Conservation (phyloP, 1,284 basidiomycete genomes). For the Thecaphora thlaspeos region DNA sequence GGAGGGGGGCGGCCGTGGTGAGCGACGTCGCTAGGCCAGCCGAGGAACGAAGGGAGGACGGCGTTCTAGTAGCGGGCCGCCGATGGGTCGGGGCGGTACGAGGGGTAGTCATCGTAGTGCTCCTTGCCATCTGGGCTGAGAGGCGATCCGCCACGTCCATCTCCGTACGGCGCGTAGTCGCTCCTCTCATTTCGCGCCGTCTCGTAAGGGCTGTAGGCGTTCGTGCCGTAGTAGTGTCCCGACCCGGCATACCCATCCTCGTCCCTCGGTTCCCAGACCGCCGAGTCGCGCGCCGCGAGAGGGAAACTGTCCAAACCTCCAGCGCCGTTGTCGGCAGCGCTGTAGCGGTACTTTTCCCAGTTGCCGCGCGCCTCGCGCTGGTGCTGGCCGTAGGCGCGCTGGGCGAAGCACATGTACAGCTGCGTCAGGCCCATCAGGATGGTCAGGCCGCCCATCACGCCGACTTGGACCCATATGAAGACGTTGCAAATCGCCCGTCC, state of each 20-base stretch:
- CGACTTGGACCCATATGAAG: constrained; percentile 53
- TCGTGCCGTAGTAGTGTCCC: not conserved
- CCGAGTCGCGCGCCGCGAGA: constrained; percentile 40
- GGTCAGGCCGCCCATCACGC: constrained; percentile 49
- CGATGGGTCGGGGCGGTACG: not conserved
- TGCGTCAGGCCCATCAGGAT: constrained; percentile 51
- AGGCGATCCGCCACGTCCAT: not conserved
- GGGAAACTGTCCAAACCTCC: constrained; percentile 26
- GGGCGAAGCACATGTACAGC: constrained; percentile 55
- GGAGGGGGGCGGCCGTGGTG: no score
- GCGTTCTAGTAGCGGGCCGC: no score
- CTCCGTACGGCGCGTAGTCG: not conserved
- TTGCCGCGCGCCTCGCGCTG: constrained; percentile 34
- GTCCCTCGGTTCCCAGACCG: constrained; percentile 34
- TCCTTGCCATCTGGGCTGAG: not conserved
- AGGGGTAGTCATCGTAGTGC: not conserved
- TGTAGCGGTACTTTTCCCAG: constrained; percentile 21
- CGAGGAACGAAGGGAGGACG: no score
- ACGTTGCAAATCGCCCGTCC: constrained; percentile 49
- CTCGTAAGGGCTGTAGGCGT: not conserved
- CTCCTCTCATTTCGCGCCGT: not conserved
- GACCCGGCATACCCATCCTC: not conserved
- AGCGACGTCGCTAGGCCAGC: no score
- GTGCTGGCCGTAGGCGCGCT: constrained; percentile 47
- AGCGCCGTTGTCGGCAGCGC: not conserved